phyloP scores from a whole-genome alignment of 2,329 filamentous ascomycete genomes.

The Arthrobotrys conoides region DNA sequence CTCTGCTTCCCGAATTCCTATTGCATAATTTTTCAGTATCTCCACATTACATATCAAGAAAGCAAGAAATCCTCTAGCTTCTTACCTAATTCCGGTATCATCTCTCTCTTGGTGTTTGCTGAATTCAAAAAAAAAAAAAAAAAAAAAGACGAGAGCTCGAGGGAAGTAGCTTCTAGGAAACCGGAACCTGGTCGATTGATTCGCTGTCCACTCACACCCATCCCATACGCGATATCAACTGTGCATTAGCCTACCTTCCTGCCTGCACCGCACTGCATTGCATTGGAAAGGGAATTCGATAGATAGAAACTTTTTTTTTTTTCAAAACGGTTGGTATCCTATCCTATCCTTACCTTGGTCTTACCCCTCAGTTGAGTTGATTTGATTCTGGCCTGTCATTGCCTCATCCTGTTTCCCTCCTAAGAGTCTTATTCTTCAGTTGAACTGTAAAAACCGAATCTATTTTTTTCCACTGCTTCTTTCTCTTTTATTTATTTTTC shows the following conservation, averaged over 20 bases:
- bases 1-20: background rate
- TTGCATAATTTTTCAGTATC: slow-evolving; percentile 1
- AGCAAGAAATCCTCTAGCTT: slow-evolving; percentile 12
- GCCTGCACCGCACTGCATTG: slow-evolving; percentile 27
- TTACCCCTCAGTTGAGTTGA: slow-evolving; percentile 59
- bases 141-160: slow-evolving; percentile 41
- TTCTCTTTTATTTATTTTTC: background rate
- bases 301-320: slow-evolving; percentile 41
- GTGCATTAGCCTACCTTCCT: slow-evolving; percentile 47
- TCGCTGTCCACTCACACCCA: slow-evolving; percentile 55
- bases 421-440: too few species aligned
- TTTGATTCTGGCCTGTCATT: slow-evolving; percentile 29
- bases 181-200: slow-evolving; percentile 56
- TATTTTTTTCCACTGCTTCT: background rate
- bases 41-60: slow-evolving; percentile 26
- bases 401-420: slow-evolving; percentile 45
- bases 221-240: slow-evolving; percentile 49
- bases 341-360: slow-evolving; percentile 14
- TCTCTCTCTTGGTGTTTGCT: slow-evolving; percentile 39
- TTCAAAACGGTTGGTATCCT: slow-evolving; percentile 36
- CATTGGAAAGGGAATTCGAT: slow-evolving; percentile 16
- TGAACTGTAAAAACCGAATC: background rate
- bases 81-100: slow-evolving; percentile 38
- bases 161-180: slow-evolving; percentile 39
- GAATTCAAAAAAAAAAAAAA: slow-evolving; percentile 7